Evolutionary conservation across 352 stramenopile genomes (phyloP).

Genomic region (Phytopythium helicoides): DNA sequence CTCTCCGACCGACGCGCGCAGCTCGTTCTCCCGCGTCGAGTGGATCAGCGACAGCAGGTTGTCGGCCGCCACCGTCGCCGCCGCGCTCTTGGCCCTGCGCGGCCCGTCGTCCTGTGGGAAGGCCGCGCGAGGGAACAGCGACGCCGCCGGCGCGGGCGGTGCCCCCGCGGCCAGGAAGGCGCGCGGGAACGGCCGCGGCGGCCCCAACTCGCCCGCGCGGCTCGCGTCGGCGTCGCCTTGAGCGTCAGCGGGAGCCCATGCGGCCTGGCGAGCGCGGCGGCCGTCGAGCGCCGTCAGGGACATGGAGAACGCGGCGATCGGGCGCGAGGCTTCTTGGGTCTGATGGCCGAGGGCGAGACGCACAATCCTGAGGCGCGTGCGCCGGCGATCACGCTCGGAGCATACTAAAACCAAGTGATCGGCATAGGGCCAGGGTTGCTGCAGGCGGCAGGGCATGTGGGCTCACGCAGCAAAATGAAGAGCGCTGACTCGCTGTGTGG

Average conservation of each 20-base stretch:
- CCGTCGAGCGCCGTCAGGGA: background rate
- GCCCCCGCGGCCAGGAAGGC: background rate
- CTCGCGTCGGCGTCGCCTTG: no score
- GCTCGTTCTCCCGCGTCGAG: background rate
- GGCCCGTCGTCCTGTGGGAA: constrained; percentile 23
- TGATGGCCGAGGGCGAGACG: no score
- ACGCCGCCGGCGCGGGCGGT: background rate
- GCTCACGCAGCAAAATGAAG: no score
- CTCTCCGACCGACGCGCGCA: background rate
- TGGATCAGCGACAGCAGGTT: constrained; percentile 35
- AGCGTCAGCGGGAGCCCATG: background rate
- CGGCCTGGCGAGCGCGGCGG: constrained; percentile 2
- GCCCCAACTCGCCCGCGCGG: background rate
- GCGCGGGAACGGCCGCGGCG: background rate
- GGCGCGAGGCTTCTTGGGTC: no score
- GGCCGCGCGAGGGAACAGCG: constrained; percentile 14
- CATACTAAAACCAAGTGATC: no score
- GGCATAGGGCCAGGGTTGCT: no score
- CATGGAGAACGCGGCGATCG: no score
- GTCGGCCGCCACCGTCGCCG: constrained; percentile 13
- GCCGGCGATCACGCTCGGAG: no score
- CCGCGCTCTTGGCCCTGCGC: constrained; percentile 3
- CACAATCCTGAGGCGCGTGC: no score
- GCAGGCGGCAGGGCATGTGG: no score
- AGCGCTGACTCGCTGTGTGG: no score